Evolutionary conservation across 1,139 yeast genomes (phyloP).

Genomic region (Taiozyma sp.): DNA sequence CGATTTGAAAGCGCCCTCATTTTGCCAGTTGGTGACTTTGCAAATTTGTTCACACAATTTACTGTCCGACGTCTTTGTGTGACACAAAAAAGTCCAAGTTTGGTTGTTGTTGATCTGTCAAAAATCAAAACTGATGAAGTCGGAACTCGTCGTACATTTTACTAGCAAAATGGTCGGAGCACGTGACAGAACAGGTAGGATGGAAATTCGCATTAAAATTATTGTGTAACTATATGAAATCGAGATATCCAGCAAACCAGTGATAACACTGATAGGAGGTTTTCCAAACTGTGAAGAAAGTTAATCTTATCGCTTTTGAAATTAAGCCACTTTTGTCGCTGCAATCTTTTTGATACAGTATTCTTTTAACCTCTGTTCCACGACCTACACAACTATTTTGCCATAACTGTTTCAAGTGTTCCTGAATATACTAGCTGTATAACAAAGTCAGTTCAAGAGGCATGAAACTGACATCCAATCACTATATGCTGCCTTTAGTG

Average conservation of each 20-base stretch:
- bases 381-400: background rate
- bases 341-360: background rate
- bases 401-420: background rate
- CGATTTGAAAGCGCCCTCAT: background rate
- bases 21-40: background rate
- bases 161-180: background rate
- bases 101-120: background rate
- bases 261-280: background rate
- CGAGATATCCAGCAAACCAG: background rate
- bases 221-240: background rate
- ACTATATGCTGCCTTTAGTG: background rate
- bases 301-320: background rate
- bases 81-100: background rate
- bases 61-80: background rate
- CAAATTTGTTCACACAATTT: background rate
- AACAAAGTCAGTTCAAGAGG: background rate
- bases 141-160: background rate
- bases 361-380: background rate
- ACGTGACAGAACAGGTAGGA: background rate
- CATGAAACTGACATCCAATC: background rate
- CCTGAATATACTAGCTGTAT: background rate
- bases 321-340: background rate
- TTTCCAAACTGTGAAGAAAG: background rate
- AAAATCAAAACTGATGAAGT: background rate
- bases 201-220: too few relatives aligned